Base-by-base conservation (phyloP, 495 filamentous ascomycete genomes). In the Hypoxylon intermedium region DNA sequence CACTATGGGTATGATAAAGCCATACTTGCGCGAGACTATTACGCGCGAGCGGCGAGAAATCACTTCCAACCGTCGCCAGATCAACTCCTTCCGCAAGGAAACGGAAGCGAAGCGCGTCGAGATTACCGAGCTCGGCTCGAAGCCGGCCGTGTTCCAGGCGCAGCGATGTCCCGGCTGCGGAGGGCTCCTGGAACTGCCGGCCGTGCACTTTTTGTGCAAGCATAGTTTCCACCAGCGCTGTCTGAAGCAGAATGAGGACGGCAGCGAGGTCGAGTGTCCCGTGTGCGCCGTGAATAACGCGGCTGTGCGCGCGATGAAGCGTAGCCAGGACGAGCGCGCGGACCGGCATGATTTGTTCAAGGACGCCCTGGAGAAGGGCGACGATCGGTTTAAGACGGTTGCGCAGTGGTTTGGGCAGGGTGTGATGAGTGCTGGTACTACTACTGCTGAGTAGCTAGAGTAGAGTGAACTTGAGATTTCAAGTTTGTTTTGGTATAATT, bases 1-100 rank as follows among this genome's bases (percentile, higher is more conserved):
- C 1, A 97, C 92, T 1, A 97, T 98, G 89, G 94, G 95, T 26
- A 89, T 97, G 79, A 87, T 98, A 38, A 98, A 97, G 78, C 87
- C 86, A 21, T 98, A 98, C 69, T 85, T 98, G 3, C 84, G 87
- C 52, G 82, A 88, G 43, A 94, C 92, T 13, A 95, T 98, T 70
- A 88, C 93, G 57, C 83, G 88, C 31, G 94, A 98, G 76, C 82
- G 88, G 19, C 85, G 86, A 45, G 91, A 97, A 58, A 97, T 98
- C 53, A 83, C 68, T 6, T 67, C 90, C 70, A 98, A 98, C 70
- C 85, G 89, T 49, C 83, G 88, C 13, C 83, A 93, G 53, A 96
- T 95, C 52, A 78, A 85, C 20, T 90, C 89, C 50, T 98, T 97
- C 71, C 89, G 91, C 42, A 78, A 82, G 18, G 94, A 98, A 74